Percentiles rank a stretch among this genome's conserved stretches.
Conservation (phyloP, 1,139 yeast genomes). For the Diutina rugosa region DNA sequence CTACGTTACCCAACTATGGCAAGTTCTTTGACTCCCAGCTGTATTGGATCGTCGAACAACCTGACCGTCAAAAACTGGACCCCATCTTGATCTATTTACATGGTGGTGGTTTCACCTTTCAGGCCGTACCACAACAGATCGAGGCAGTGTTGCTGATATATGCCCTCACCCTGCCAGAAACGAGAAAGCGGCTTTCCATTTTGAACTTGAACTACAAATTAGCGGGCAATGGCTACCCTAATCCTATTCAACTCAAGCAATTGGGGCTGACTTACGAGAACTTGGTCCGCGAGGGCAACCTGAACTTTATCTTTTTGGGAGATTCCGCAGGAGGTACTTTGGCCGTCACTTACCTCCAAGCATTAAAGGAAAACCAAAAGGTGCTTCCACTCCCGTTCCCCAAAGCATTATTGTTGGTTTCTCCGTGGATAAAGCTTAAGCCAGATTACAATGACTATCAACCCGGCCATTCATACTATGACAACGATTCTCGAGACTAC, state of each 20-base stretch:
- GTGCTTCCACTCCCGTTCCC: constrained; percentile 1
- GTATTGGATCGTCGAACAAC: constrained; percentile 22
- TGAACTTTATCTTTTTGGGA: constrained; percentile 16
- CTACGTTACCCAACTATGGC: neutral
- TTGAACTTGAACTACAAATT: constrained; percentile 27
- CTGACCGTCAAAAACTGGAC: constrained; percentile 14
- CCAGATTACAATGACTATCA: constrained; percentile 3
- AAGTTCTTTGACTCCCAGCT: neutral
- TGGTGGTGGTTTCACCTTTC: constrained; percentile 31
- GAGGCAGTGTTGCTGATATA: constrained; percentile 18
- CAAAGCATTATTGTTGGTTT: constrained; percentile 3
- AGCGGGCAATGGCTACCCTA: constrained; percentile 16
- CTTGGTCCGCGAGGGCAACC: constrained; percentile 15
- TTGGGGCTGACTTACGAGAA: constrained; percentile 17
- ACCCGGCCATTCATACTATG: constrained; percentile 2
- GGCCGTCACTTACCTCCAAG: constrained; percentile 6
- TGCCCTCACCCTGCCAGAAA: constrained; percentile 15
- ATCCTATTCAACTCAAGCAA: constrained; percentile 25
- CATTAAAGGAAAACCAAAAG: neutral
- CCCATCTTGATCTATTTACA: constrained; percentile 28
- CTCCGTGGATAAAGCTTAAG: constrained; percentile 4
- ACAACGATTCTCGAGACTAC: neutral
- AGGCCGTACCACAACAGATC: constrained; percentile 21
- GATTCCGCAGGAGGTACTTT: constrained; percentile 9
- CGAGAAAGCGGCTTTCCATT: constrained; percentile 16